Conservation (phyloP, 257 asterid species). For the Galeopsis tetrahit region DNA sequence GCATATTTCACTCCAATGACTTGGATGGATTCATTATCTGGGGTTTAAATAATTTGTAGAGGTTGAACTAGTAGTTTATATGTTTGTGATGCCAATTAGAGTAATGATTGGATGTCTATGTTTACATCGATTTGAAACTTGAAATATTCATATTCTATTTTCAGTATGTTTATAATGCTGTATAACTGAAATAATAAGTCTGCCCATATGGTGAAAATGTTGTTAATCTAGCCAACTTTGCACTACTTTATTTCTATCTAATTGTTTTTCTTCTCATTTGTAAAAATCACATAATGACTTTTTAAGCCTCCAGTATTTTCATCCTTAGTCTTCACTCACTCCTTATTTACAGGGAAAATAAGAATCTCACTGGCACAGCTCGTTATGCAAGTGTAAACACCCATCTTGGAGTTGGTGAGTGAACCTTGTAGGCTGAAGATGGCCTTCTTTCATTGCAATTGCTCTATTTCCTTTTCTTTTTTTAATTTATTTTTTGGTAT, state of each 20-base stretch:
- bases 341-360: constrained; percentile 74
- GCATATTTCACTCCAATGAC: neutral
- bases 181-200: constrained; percentile 7
- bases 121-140: constrained; percentile 9
- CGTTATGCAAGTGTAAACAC: constrained; percentile 98
- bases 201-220: neutral
- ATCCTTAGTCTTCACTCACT: constrained; percentile 4
- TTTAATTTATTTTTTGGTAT: no score
- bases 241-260: no score
- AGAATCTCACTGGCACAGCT: constrained; percentile 97
- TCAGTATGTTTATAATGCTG: neutral
- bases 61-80: constrained; percentile 14
- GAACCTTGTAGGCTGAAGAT: no score
- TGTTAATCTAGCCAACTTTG: no score
- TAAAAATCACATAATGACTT: neutral
- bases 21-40: constrained; percentile 5
- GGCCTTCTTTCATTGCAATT: constrained; percentile 13
- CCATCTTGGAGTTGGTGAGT: constrained; percentile 97
- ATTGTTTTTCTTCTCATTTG: constrained; percentile 1
- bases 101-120: neutral
- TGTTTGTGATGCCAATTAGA: neutral
- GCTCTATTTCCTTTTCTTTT: constrained; percentile 15
- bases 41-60: constrained; percentile 12
- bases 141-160: constrained; percentile 12
- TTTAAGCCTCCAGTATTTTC: constrained; percentile 19